These are phyloP conservation scores for Volutella citrinella DNA, from an alignment of 2,329 filamentous ascomycete species.

Conservation along the genomic window DNA sequence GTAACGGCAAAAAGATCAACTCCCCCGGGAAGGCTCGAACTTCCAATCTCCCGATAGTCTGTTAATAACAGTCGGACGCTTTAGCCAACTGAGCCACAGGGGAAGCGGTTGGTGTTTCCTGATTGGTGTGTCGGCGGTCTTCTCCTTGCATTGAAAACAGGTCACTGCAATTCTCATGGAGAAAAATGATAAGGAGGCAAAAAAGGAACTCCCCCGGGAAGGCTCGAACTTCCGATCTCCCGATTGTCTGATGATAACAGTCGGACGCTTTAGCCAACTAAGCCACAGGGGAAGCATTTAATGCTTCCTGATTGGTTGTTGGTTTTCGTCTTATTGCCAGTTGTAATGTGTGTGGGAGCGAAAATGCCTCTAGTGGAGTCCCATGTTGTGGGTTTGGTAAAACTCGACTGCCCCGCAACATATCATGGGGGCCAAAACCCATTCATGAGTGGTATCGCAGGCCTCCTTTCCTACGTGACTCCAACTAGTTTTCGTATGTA, in stretches of 20 bases:
- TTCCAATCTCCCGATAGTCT: conserved; percentile 28
- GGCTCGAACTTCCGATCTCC: conserved; percentile 29
- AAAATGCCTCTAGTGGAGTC: no score
- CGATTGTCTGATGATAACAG: conserved; percentile 24
- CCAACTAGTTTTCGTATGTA: no score
- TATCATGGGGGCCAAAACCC: no score
- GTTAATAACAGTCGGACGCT: conserved; percentile 22
- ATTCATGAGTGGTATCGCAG: no score
- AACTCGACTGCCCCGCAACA: no score
- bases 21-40: conserved; percentile 29
- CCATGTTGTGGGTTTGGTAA: no score
- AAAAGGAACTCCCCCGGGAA: conserved; percentile 22
- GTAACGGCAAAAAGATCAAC: not conserved
- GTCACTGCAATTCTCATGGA: no score
- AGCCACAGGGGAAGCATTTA: conserved; percentile 17
- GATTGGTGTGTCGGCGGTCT: no score
- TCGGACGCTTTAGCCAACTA: conserved; percentile 25
- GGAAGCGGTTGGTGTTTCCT: conserved; percentile 3
- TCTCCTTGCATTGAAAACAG: no score
- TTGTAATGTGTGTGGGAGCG: no score
- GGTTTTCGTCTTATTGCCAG: no score
- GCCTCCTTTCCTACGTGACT: no score
- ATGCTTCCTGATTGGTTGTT: conserved; percentile 1
- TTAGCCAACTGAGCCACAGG: conserved; percentile 25
- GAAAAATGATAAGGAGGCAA: not conserved